Base-by-base conservation (phyloP, 2,329 filamentous ascomycete genomes). In the Talaromyces sp. region DNA sequence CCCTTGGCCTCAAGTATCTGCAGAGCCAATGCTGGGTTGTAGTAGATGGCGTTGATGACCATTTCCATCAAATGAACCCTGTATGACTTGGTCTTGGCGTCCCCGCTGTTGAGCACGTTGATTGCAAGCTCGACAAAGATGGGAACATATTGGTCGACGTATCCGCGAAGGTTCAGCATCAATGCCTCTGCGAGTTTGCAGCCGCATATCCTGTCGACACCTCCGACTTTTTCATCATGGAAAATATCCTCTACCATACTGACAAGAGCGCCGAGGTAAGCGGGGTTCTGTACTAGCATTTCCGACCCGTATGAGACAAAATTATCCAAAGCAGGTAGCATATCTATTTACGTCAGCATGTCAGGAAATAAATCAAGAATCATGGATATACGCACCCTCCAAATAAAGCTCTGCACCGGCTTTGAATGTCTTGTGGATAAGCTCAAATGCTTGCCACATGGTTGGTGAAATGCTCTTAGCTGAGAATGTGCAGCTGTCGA, bases 371-470 rank as follows among this genome's bases (percentile, higher is more conserved):
- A 31, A 31, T 6, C 5, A 31, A 31, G 27, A 56, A 14, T 19
- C 9, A 13, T 9, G 19, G 45, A 45, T 31, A 31, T 41, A 60
- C 69, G 66, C 72, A 80, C 78, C 80, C 79, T 99, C 95, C 14
- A 99, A 87, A 76, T 99, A 99, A 54, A 98, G 87, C 82, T 99
- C 94, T 41, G 94, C 95, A 47, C 95, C 95, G 65, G 92, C 91
- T 81, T 98, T 98, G 84, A 99, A 99, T 0, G 94, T 97, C 69
- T 91, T 88, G 80, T 98, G 94, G 68, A 99, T 96, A 52, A 98
- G 85, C 80, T 97, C 93, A 76, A 99, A 99, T 2, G 95, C 94
- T 78, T 94, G 89, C 95, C 95, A 99, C 95, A 99, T 99, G 48
- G 92, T 96, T 10, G 90, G 88, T 1, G 95, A 97, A 70, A 99